Percentiles rank a stretch among this genome's conserved stretches.
Conservation (phyloP, 208 protist species). For the Leptomonas seymouri region DNA sequence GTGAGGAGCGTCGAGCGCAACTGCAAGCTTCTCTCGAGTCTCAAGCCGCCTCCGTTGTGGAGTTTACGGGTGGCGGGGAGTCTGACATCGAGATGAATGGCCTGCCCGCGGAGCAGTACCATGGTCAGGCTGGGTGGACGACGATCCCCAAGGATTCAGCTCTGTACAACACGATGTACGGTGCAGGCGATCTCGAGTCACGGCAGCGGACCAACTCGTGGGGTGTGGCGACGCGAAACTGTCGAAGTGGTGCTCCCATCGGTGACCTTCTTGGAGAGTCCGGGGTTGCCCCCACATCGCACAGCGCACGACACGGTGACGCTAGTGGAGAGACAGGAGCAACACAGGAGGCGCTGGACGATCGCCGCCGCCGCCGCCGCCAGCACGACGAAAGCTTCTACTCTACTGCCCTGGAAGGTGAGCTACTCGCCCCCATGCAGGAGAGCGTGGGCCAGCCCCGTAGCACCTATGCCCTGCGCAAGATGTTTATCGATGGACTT, state of each 20-base stretch:
- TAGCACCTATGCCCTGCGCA: conserved; percentile 82
- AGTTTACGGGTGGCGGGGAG: conserved; percentile 84
- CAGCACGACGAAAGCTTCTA: conserved; percentile 62
- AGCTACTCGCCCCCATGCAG: conserved; percentile 62
- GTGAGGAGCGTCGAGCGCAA: conserved; percentile 50
- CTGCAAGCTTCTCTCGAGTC: conserved; percentile 63
- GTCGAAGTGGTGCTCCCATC: neutral
- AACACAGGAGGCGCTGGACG: conserved; percentile 45
- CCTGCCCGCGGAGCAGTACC: conserved; percentile 67
- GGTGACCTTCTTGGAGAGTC: conserved; percentile 25
- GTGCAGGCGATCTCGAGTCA: conserved; percentile 68
- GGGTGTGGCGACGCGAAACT: conserved; percentile 36
- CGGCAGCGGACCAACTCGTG: conserved; percentile 82
- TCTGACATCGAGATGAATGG: conserved; percentile 78
- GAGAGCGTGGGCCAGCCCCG: conserved; percentile 77
- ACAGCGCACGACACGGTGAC: neutral
- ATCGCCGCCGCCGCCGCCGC: conserved; percentile 45
- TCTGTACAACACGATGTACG: conserved; percentile 66
- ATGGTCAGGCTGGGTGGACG: conserved; percentile 72
- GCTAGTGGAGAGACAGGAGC: neutral
- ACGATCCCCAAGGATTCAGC: conserved; percentile 81
- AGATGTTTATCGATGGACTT: conserved; percentile 78
- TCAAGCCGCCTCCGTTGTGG: conserved; percentile 63
- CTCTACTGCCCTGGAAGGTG: conserved; percentile 51
- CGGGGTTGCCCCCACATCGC: neutral